Conservation (phyloP, 192 early-diverging fungal species). For the Geosiphon pyriformis region DNA sequence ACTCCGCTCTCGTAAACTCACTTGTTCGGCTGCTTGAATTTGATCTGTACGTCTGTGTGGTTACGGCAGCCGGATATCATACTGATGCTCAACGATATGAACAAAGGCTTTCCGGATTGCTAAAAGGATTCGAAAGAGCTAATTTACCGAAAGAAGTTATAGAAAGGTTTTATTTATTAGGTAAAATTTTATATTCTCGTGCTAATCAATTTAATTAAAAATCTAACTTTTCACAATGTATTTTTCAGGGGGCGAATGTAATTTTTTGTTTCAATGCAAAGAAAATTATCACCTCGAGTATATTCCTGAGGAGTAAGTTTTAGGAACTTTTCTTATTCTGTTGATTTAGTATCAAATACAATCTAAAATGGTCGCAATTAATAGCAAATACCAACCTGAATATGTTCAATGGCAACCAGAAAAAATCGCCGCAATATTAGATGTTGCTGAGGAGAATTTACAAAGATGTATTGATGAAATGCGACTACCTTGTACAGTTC, state of each 20-base stretch:
- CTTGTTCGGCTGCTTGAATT: constrained; percentile 63
- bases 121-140: constrained; percentile 53
- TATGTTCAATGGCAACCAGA: constrained; percentile 46
- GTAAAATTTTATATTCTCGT: constrained; percentile 28
- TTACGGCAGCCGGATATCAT: constrained; percentile 88
- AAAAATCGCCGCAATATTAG: constrained; percentile 58
- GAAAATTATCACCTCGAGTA: constrained; percentile 57
- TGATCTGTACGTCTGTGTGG: constrained; percentile 72
- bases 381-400: constrained; percentile 41
- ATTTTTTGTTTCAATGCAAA: constrained; percentile 78
- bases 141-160: constrained; percentile 44
- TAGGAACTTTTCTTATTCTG: neutral
- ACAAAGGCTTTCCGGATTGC: constrained; percentile 65
- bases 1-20: constrained; percentile 58
- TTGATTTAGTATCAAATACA: neutral
- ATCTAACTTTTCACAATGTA: neutral
- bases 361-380: neutral
- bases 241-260: constrained; percentile 74
- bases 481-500: constrained; percentile 57
- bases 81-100: constrained; percentile 69
- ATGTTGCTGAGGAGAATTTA: constrained; percentile 69
- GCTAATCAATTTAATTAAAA: neutral
- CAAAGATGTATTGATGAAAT: constrained; percentile 55
- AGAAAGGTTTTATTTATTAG: constrained; percentile 72
- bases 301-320: constrained; percentile 53